These are phyloP conservation scores for Fusarium torulosum DNA, from an alignment of 2,329 filamentous ascomycete species.

Conservation along the genomic window DNA sequence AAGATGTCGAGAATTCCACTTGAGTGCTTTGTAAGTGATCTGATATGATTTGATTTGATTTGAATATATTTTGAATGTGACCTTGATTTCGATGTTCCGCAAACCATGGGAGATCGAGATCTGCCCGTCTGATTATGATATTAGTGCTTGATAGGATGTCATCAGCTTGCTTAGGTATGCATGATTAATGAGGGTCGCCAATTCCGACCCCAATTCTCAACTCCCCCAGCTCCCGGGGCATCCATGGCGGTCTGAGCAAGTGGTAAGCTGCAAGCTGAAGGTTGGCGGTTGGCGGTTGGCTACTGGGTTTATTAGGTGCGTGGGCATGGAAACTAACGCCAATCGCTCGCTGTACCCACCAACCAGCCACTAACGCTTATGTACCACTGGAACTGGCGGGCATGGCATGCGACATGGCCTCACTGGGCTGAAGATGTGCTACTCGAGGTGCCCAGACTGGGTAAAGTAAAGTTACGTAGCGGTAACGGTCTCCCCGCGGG, in stretches of 20 bases:
- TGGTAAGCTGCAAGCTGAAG: not conserved
- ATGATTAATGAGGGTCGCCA: slow-evolving; percentile 27
- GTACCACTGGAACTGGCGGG: slow-evolving; percentile 4
- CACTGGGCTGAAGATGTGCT: slow-evolving; percentile 30
- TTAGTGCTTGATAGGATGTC: slow-evolving; percentile 1
- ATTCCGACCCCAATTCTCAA: slow-evolving; percentile 6
- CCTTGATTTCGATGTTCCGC: not conserved
- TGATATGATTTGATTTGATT: slow-evolving; percentile 9
- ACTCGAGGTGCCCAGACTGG: not conserved
- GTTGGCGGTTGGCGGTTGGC: not conserved
- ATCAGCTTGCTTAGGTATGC: slow-evolving; percentile 27
- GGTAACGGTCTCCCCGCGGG: not conserved
- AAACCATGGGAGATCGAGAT: slow-evolving; percentile 24
- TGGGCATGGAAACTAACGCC: not conserved
- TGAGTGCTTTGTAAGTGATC: slow-evolving; percentile 35
- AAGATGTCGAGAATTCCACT: not conserved
- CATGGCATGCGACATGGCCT: slow-evolving; percentile 24
- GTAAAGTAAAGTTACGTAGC: no score
- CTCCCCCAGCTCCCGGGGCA: slow-evolving; percentile 2
- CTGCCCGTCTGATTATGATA: not conserved
- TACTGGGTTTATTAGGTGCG: slow-evolving; percentile 19
- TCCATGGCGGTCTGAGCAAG: not conserved
- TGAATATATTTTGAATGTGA: slow-evolving; percentile 1
- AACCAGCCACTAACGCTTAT: no score
- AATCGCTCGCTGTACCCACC: not conserved